Evolutionary conservation across 108 stramenopile species (phyloP), one percentile per base, ranked within the genome.

Genomic region (Chaetoceros tenuissimus): DNA sequence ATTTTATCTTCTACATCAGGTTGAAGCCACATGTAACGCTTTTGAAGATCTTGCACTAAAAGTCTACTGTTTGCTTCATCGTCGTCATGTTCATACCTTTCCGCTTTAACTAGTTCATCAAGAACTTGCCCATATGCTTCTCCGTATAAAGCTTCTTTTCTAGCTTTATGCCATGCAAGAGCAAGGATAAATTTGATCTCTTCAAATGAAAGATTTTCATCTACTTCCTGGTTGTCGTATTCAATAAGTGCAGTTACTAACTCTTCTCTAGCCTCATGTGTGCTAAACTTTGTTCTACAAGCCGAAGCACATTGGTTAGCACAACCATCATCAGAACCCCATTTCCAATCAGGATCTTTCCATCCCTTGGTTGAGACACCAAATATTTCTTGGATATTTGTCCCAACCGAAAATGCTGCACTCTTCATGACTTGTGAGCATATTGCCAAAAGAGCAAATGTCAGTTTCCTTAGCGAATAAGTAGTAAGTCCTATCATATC

Each of bases 171-270:
- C 79, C 76, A 85, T 31, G 68, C 60, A 57, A 89, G 63, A 23
- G 64, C 87, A n/a, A 85, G 66, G 31, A 84, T 63, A n/a, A 89
- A 63, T 63, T 85, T 89, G 48, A 89, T 29, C 72, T 89, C 87
- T 55, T 89, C 87, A 51, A 84, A 77, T n/a, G n/a, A n/a, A n/a
- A n/a, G n/a, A n/a, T n/a, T n/a, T n/a, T n/a, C n/a, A n/a, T n/a
- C n/a, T n/a, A n/a, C n/a, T n/a, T n/a, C n/a, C n/a, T n/a, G n/a
- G 40, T 63, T 51, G 51, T 28, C 62, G 2, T 57, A 40, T n/a
- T 53, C 60, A 8, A 77, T 25, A 47, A 89, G 63, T 3, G 76
- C 57, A n/a, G 70, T 19, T 7, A 89, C 64, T 49, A 89, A 55
- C 13, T 56, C 54, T 17, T 45, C 24, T 53, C 87, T 65, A 46